These are phyloP conservation scores for Sphagnurus paluster DNA, from an alignment of 1,284 basidiomycete species.

Conservation along the genomic window DNA sequence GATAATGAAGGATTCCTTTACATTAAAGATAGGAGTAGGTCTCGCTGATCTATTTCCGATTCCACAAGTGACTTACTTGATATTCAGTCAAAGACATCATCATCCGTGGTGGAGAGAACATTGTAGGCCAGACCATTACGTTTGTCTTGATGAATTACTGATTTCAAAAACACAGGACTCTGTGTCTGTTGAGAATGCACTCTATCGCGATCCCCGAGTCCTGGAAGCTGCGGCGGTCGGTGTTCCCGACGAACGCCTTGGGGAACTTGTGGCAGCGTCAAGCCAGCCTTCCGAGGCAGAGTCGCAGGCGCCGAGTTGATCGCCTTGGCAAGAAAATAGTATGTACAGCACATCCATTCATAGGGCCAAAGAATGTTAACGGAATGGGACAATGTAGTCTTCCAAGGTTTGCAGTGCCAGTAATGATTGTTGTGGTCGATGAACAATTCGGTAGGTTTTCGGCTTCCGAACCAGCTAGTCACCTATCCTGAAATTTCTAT, in stretches of 20 bases:
- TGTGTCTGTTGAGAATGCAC: conserved; percentile 64
- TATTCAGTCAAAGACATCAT: conserved; percentile 60
- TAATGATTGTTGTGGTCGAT: conserved; percentile 50
- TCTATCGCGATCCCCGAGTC: conserved; percentile 54
- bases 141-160: not conserved
- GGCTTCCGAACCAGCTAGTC: not conserved
- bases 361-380: not conserved
- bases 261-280: conserved; percentile 17
- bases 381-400: conserved; percentile 33
- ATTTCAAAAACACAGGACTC: conserved; percentile 51
- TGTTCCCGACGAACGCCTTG: conserved; percentile 17
- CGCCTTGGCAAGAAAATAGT: conserved; percentile 13
- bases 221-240: conserved; percentile 36
- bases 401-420: conserved; percentile 57
- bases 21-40: conserved; percentile 60
- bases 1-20: conserved; percentile 65
- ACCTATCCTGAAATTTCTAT: conserved; percentile 1
- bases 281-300: conserved; percentile 9
- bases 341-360: conserved; percentile 4
- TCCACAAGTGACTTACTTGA: conserved; percentile 5
- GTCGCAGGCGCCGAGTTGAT: conserved; percentile 15
- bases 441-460: conserved; percentile 39
- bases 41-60: conserved; percentile 1
- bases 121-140: conserved; percentile 30
- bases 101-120: conserved; percentile 72